Evolutionary conservation across 2,329 filamentous ascomycete genomes (phyloP), one percentile per base, ranked within the genome.

Genomic region (Calonectria montana): DNA sequence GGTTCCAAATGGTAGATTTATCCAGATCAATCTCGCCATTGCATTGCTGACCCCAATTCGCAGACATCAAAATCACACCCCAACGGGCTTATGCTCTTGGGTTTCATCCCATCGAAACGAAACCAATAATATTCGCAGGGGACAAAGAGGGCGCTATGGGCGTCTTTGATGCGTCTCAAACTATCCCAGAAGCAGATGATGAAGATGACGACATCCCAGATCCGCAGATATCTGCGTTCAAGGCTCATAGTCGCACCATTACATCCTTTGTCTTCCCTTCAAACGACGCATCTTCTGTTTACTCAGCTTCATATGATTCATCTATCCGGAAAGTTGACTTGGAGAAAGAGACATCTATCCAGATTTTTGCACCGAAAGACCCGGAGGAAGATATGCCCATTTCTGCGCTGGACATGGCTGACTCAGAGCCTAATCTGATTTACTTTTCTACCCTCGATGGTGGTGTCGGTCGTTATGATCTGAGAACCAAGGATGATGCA

Each of bases 101-200:
- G 0, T 96, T 99, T 77, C 97, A 99, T 78, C 97, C 97, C 0
- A 96, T 92, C 0, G 88, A 92, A 70, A 91, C 96, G 3, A 98
- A 98, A 79, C 92, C 96, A 0, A 87, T 99, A 3, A 89, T 98
- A 1, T 97, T 99, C 80, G 96, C 96, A 0, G 96, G 96, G 13
- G 97, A 99, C 79, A 99, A 99, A 81, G 89, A 97, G 75, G 96
- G 97, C 1, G 94, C 95, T 27, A 88, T 98, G 70, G 97, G 97
- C 0, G 91, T 99, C 1, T 96, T 98, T 67, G 96, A 99, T 80
- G 95, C 93, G 1, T 96, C 94, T 0, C 95, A 97, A 75, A 89
- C 89, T 3, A 85, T 86, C 2, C 84, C 87, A n/a, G 85, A 88
- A 6, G 86, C 88, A 18, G 91, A 92, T 69, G 90, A 94, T 31